A percentile compares a stretch with the other conserved stretches of the same genome.
Conservation (phyloP, 2,329 filamentous ascomycete genomes). For the Cladorrhinum sp. region DNA sequence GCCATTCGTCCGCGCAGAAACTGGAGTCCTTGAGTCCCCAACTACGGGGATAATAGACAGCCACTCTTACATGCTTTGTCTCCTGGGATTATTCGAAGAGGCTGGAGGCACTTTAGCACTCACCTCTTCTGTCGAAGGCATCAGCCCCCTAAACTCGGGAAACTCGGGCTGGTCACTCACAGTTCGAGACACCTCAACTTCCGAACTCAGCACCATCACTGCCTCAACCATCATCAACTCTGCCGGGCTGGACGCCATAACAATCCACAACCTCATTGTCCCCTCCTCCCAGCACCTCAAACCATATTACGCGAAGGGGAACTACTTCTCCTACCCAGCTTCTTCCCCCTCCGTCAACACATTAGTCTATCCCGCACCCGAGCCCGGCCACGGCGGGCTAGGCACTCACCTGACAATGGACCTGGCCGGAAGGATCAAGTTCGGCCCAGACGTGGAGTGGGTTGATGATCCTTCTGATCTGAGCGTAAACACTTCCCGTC, state of each 20-base stretch:
- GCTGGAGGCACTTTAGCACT: constrained; percentile 72
- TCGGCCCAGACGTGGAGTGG: constrained; percentile 96
- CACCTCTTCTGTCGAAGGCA: constrained; percentile 59
- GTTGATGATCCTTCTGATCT: constrained; percentile 69
- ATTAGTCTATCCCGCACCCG: constrained; percentile 83
- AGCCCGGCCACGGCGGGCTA: constrained; percentile 76
- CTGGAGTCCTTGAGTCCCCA: constrained; percentile 76
- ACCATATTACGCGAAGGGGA: constrained; percentile 87
- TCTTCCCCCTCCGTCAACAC: constrained; percentile 62
- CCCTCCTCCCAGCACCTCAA: constrained; percentile 52
- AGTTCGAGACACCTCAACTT: constrained; percentile 45
- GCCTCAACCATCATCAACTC: constrained; percentile 78
- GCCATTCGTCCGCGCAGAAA: constrained; percentile 68
- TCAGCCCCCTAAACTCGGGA: constrained; percentile 50
- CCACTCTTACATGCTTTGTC: constrained; percentile 76
- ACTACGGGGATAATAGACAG: constrained; percentile 89
- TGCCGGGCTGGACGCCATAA: constrained; percentile 75
- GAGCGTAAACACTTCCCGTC: constrained; percentile 59
- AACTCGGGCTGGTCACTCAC: constrained; percentile 66
- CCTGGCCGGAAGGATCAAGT: constrained; percentile 76
- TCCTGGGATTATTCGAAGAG: constrained; percentile 75
- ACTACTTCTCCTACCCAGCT: constrained; percentile 82
- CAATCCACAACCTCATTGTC: constrained; percentile 78
- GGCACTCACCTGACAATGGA: constrained; percentile 95
- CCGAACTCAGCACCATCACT: constrained; percentile 59